phyloP scores from a whole-genome alignment of 805 yeast genomes.

The Priceomyces medius region DNA sequence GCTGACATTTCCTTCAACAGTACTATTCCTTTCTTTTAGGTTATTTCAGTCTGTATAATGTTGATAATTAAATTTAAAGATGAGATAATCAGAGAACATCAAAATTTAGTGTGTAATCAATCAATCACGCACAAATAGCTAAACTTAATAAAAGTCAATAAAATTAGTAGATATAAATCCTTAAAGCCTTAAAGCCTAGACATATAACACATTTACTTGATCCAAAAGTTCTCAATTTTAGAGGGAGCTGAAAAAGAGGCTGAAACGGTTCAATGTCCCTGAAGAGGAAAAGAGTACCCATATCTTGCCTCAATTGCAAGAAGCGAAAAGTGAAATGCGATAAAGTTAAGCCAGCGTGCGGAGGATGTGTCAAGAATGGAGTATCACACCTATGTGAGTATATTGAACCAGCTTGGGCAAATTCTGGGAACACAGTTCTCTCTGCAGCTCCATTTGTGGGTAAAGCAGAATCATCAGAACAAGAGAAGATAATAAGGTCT shows the following conservation, averaged over 20 bases:
- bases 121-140: too few species aligned
- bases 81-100: background rate
- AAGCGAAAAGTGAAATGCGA: slow-evolving; percentile 45
- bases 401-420: slow-evolving; percentile 40
- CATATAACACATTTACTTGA: too few species aligned
- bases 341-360: slow-evolving; percentile 39
- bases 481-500: slow-evolving; percentile 21
- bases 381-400: slow-evolving; percentile 42
- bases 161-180: too few species aligned
- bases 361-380: slow-evolving; percentile 41
- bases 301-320: slow-evolving; percentile 41
- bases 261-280: background rate
- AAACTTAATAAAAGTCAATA: too few species aligned
- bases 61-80: background rate
- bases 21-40: background rate
- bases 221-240: too few species aligned
- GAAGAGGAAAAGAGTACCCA: slow-evolving; percentile 37
- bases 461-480: slow-evolving; percentile 10
- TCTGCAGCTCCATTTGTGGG: slow-evolving; percentile 17
- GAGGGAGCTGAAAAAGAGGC: slow-evolving; percentile 7
- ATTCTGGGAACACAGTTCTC: slow-evolving; percentile 1
- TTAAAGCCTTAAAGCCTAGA: too few species aligned
- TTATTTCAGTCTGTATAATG: background rate
- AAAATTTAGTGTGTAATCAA: too few species aligned
- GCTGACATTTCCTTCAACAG: slow-evolving; percentile 46